A percentile compares a stretch with the other conserved stretches of the same genome.
phyloP scores from a whole-genome alignment of 306 rosid genomes.

The Fagus crenata region DNA sequence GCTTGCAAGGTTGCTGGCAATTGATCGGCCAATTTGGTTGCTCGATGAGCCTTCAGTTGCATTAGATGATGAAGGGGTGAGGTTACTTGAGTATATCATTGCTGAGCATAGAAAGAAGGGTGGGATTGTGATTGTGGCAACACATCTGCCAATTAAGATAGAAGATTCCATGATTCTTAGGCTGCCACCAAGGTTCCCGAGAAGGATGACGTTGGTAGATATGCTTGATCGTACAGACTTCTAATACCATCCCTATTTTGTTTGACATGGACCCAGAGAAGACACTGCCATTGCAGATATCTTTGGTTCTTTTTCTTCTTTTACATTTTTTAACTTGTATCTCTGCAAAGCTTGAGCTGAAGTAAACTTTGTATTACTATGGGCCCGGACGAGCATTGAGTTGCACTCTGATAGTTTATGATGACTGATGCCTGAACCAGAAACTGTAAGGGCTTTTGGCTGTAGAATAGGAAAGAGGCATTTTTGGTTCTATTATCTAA shows the following conservation, averaged over 20 bases:
- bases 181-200: conserved; percentile 88
- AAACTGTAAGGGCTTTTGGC: background rate
- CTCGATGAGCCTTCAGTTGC: conserved; percentile 94
- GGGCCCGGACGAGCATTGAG: background rate
- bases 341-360: background rate
- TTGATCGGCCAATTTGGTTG: conserved; percentile 89
- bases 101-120: conserved; percentile 80
- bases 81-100: conserved; percentile 70
- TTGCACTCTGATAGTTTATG: background rate
- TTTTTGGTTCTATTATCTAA: too few relatives aligned
- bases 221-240: conserved; percentile 71
- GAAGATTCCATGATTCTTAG: conserved; percentile 68
- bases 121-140: conserved; percentile 76
- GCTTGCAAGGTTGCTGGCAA: conserved; percentile 80
- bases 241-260: conserved; percentile 18
- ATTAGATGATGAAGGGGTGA: conserved; percentile 78
- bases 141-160: conserved; percentile 69
- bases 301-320: background rate
- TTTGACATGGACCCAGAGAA: conserved; percentile 2
- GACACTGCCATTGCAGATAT: background rate
- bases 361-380: background rate
- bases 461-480: too few relatives aligned
- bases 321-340: background rate
- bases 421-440: background rate
- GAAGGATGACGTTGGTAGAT: conserved; percentile 71